Conservation (phyloP, 192 early-diverging fungal genomes). For the Podila verticillata region DNA sequence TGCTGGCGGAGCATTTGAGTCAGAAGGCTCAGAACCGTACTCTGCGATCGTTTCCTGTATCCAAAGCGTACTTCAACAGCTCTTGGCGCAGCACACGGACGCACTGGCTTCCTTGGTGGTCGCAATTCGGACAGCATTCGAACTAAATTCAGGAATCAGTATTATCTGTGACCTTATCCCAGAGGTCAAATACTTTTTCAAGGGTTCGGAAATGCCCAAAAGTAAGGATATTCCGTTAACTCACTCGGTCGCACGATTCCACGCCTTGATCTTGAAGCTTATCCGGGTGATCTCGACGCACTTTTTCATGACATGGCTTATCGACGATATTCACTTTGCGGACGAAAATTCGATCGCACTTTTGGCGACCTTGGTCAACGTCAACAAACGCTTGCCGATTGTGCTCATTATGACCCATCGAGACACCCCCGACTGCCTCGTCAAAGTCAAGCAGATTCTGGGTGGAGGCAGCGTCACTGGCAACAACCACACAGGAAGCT, state of each 20-base stretch:
- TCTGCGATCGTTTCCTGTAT: slow-evolving; percentile 38
- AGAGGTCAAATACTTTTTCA: slow-evolving; percentile 42
- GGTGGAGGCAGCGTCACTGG: slow-evolving; percentile 9
- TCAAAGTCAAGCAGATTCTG: slow-evolving; percentile 44
- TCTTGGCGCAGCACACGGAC: slow-evolving; percentile 37
- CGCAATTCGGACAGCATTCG: slow-evolving; percentile 47
- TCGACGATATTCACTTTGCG: slow-evolving; percentile 46
- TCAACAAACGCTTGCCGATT: slow-evolving; percentile 38
- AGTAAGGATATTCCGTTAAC: slow-evolving; percentile 30
- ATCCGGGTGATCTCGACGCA: slow-evolving; percentile 47
- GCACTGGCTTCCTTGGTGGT: slow-evolving; percentile 35
- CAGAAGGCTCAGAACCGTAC: slow-evolving; percentile 29
- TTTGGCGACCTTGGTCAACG: slow-evolving; percentile 33
- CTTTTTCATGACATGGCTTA: slow-evolving; percentile 52
- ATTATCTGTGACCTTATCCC: slow-evolving; percentile 46
- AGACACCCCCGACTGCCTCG: slow-evolving; percentile 28
- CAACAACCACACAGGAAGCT: slow-evolving; percentile 14
- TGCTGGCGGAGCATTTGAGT: slow-evolving; percentile 36
- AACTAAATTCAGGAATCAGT: slow-evolving; percentile 34
- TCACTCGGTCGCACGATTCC: slow-evolving; percentile 37
- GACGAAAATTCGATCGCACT: slow-evolving; percentile 48
- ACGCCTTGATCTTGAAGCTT: slow-evolving; percentile 41
- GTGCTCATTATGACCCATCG: slow-evolving; percentile 46
- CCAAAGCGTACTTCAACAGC: slow-evolving; percentile 37
- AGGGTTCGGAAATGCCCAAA: slow-evolving; percentile 16